A percentile compares a stretch with the other conserved stretches of the same genome.
Conservation (phyloP, 371 early-diverging fungal genomes). For the Fennellomyces sp. region DNA sequence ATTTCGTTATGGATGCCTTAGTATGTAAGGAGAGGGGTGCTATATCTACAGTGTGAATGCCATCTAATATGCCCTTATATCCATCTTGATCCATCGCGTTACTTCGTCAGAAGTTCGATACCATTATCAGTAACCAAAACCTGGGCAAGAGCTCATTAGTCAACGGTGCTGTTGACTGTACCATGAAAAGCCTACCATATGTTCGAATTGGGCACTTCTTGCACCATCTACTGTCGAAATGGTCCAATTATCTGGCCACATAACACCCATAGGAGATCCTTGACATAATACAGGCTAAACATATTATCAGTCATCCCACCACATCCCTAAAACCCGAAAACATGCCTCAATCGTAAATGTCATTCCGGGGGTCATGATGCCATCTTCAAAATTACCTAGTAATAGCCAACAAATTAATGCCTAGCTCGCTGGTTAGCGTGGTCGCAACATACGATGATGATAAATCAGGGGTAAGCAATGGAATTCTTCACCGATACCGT, state of each 20-base stretch:
- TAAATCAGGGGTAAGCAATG: slow-evolving; percentile 65
- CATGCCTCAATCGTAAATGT: slow-evolving; percentile 76
- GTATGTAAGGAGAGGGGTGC: no score
- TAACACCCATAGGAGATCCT: slow-evolving; percentile 67
- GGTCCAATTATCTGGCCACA: slow-evolving; percentile 93
- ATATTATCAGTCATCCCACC: neutral
- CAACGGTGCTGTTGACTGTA: no score
- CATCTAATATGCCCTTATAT: no score
- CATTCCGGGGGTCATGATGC: slow-evolving; percentile 76
- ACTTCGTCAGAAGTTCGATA: slow-evolving; percentile 11
- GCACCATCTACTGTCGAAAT: slow-evolving; percentile 81
- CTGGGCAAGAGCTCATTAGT: no score
- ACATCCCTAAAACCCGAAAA: neutral
- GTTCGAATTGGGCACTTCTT: slow-evolving; percentile 91
- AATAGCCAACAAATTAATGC: neutral
- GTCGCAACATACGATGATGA: slow-evolving; percentile 53
- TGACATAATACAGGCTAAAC: slow-evolving; percentile 79
- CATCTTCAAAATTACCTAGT: slow-evolving; percentile 60
- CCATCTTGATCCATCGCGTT: no score
- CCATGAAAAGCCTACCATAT: slow-evolving; percentile 70
- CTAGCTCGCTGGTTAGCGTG: no score
- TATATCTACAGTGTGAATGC: no score
- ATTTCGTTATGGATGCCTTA: no score
- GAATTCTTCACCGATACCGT: slow-evolving; percentile 83
- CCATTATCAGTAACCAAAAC: slow-evolving; percentile 11